phyloP scores from a whole-genome alignment of 2,329 filamentous ascomycete genomes.

The Verticillium nonalfalfae region DNA sequence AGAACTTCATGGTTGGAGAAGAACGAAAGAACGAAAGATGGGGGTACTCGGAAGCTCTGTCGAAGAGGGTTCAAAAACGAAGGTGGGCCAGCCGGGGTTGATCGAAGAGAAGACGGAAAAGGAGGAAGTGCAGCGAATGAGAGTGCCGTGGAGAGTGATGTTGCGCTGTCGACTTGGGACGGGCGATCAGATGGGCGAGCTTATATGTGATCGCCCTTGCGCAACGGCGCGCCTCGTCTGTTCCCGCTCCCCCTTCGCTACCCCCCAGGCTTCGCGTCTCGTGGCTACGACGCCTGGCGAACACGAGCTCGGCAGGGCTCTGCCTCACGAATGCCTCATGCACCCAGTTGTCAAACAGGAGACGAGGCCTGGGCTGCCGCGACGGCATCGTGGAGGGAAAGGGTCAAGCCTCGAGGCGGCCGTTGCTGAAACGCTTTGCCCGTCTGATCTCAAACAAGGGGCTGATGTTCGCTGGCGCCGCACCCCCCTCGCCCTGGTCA shows the following conservation, averaged over 20 bases:
- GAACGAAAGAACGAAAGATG: no score
- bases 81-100: background rate
- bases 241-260: no score
- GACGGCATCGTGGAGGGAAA: background rate
- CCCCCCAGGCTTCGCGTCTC: background rate
- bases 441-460: background rate
- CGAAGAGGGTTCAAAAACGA: background rate
- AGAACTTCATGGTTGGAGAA: constrained; percentile 14
- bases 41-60: background rate
- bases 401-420: background rate
- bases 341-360: background rate
- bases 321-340: background rate
- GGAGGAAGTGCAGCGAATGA: background rate
- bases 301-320: background rate
- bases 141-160: background rate
- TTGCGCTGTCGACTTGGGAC: background rate
- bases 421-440: background rate
- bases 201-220: background rate
- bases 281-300: background rate
- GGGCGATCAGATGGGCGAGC: background rate
- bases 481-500: background rate
- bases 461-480: background rate
- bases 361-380: background rate
- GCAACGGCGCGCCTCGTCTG: no score
- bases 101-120: background rate